A percentile compares a stretch with the other conserved stretches of the same genome.
Conservation (phyloP, 2,329 filamentous ascomycete species). For the Fusarium sp. region DNA sequence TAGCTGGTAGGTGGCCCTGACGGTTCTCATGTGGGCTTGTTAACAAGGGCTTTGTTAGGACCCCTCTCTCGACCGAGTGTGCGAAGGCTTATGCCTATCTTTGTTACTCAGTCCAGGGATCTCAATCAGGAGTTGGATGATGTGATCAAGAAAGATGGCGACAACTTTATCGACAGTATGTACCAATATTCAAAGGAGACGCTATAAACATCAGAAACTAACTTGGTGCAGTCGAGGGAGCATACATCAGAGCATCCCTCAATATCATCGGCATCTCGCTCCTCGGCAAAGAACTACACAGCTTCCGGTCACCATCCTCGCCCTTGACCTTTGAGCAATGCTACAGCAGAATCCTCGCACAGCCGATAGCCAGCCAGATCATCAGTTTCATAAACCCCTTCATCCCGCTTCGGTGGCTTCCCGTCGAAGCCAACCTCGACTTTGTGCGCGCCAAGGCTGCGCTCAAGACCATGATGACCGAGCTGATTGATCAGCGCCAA, state of each 20-base stretch:
- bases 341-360: slow-evolving; percentile 19
- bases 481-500: slow-evolving; percentile 23
- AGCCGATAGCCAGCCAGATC: slow-evolving; percentile 20
- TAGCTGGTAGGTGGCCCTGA: neutral
- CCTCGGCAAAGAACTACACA: slow-evolving; percentile 12
- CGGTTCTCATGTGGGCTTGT: neutral
- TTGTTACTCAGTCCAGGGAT: slow-evolving; percentile 4
- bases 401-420: slow-evolving; percentile 23
- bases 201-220: neutral
- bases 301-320: slow-evolving; percentile 18
- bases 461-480: slow-evolving; percentile 26
- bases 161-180: slow-evolving; percentile 10
- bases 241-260: slow-evolving; percentile 19
- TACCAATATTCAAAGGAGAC: too few species aligned
- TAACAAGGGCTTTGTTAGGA: neutral
- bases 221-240: neutral
- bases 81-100: slow-evolving; percentile 3
- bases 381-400: slow-evolving; percentile 33
- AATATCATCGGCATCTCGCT: slow-evolving; percentile 25
- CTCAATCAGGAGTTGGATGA: neutral
- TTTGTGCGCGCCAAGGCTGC: slow-evolving; percentile 23
- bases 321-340: slow-evolving; percentile 28
- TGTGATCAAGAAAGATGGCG: neutral
- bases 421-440: slow-evolving; percentile 21
- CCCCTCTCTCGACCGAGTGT: slow-evolving; percentile 24